These are phyloP conservation scores for Hippophae gyantsensis DNA, from an alignment of 306 rosid genomes.

Conservation along the genomic window DNA sequence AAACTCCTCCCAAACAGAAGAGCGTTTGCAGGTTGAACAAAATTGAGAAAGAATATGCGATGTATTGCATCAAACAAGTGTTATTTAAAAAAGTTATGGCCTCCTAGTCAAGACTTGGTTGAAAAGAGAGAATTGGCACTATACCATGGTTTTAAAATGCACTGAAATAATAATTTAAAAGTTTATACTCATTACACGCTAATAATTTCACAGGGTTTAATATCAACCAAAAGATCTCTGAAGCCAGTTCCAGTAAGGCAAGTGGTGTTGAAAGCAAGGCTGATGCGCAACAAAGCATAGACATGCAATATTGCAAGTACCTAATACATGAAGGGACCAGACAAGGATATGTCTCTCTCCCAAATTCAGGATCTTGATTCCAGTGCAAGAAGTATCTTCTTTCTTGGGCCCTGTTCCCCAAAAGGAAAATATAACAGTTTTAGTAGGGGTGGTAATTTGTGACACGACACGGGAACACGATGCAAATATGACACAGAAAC, in stretches of 20 bases:
- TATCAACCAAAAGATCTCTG: constrained; percentile 9
- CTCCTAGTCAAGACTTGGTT: too few relatives aligned
- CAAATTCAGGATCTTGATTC: constrained; percentile 61
- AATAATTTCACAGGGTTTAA: constrained; percentile 7
- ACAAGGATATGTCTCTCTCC: constrained; percentile 10
- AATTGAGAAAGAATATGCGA: too few relatives aligned
- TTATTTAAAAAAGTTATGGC: too few relatives aligned
- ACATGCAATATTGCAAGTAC: constrained; percentile 13
- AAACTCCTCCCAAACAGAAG: too few relatives aligned
- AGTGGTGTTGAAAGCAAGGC: constrained; percentile 3
- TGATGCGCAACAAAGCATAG: constrained; percentile 13
- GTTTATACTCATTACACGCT: constrained; percentile 1
- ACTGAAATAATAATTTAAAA: neutral
- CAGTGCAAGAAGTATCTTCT: constrained; percentile 87
- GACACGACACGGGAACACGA: neutral
- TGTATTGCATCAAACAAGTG: too few relatives aligned
- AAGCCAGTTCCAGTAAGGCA: constrained; percentile 23
- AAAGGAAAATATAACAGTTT: constrained; percentile 17
- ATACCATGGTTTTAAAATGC: too few relatives aligned
- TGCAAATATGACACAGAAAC: neutral
- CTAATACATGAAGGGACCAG: constrained; percentile 5
- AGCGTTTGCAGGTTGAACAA: too few relatives aligned
- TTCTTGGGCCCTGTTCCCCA: constrained; percentile 85
- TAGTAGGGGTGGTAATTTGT: too few relatives aligned
- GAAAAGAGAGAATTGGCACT: too few relatives aligned